Evolutionary conservation across 768 basidiomycete genomes (phyloP).

Genomic region (Glaciozyma antarctica): DNA sequence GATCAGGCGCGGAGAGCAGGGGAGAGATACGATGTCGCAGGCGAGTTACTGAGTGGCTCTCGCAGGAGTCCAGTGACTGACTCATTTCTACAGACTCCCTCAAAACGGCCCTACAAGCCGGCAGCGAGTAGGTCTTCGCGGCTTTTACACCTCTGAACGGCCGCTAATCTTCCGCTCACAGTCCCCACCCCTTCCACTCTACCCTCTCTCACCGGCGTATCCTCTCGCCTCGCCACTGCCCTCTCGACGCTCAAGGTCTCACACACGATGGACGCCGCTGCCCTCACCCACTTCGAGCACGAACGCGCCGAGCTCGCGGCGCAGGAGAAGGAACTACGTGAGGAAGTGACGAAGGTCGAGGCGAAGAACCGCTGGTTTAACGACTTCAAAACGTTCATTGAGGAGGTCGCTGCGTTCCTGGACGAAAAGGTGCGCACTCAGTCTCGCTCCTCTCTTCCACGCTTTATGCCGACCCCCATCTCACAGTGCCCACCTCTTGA

Average conservation of each 20-base stretch:
- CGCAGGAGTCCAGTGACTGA: too few relatives aligned
- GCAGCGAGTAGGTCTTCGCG: slow-evolving; percentile 38
- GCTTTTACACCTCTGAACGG: not conserved
- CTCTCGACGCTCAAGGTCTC: slow-evolving; percentile 35
- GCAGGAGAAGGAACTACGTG: slow-evolving; percentile 41
- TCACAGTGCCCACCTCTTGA: slow-evolving; percentile 41
- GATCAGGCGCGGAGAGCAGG: slow-evolving; percentile 37
- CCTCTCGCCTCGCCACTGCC: slow-evolving; percentile 38
- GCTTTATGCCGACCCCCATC: not conserved
- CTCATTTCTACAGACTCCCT: not conserved
- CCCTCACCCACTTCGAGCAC: slow-evolving; percentile 34
- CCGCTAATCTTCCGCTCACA: slow-evolving; percentile 16
- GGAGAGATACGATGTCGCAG: slow-evolving; percentile 23
- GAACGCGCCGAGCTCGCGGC: slow-evolving; percentile 39
- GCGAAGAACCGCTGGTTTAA: slow-evolving; percentile 43
- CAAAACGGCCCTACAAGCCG: slow-evolving; percentile 38
- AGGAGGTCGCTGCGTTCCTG: slow-evolving; percentile 42
- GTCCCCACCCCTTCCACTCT: slow-evolving; percentile 40
- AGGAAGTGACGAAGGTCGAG: slow-evolving; percentile 41
- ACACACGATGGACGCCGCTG: slow-evolving; percentile 35
- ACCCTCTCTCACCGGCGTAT: slow-evolving; percentile 39
- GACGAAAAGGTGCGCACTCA: slow-evolving; percentile 42
- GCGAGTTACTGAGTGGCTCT: not conserved
- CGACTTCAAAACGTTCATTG: slow-evolving; percentile 42
- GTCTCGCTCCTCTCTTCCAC: not conserved